Evolutionary conservation across 176 grass and related monocot genomes (phyloP).

Genomic region (Juncus inflexus): DNA sequence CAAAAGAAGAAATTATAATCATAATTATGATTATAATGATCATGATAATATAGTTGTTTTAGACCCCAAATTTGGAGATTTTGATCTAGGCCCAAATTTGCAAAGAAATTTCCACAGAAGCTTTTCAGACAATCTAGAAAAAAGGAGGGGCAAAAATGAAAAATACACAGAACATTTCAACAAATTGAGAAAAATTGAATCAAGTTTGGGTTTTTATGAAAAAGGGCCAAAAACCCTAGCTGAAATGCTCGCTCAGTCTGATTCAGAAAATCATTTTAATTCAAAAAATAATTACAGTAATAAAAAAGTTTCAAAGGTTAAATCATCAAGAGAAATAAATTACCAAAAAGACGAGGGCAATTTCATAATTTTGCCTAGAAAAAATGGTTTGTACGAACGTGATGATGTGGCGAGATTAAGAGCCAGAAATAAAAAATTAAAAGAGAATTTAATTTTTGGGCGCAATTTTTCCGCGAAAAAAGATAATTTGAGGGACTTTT

Average conservation of each 20-base stretch:
- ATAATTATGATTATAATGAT: neutral
- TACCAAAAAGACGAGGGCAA: constrained; percentile 16
- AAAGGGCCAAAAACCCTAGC: constrained; percentile 19
- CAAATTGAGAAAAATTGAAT: constrained; percentile 11
- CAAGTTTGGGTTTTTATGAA: neutral
- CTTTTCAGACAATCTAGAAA: constrained; percentile 17
- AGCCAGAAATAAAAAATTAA: constrained; percentile 24
- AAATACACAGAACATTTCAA: constrained; percentile 10
- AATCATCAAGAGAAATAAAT: constrained; percentile 19
- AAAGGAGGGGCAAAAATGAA: constrained; percentile 15
- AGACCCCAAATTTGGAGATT: constrained; percentile 13
- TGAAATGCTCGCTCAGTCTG: constrained; percentile 4
- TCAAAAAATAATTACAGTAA: neutral
- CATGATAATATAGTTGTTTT: constrained; percentile 23
- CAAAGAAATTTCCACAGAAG: neutral
- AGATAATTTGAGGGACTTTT: neutral
- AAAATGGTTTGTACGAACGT: constrained; percentile 13
- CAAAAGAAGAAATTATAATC: constrained; percentile 12
- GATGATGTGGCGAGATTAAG: constrained; percentile 18
- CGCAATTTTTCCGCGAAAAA: constrained; percentile 2
- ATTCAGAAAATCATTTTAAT: constrained; percentile 10
- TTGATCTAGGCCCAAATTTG: constrained; percentile 3
- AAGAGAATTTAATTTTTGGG: constrained; percentile 10
- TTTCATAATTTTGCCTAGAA: constrained; percentile 16
- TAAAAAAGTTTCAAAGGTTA: constrained; percentile 15